Evolutionary conservation across 2,329 filamentous ascomycete species (phyloP), one percentile per base, ranked within the genome.

Genomic region (Claviceps sp.): DNA sequence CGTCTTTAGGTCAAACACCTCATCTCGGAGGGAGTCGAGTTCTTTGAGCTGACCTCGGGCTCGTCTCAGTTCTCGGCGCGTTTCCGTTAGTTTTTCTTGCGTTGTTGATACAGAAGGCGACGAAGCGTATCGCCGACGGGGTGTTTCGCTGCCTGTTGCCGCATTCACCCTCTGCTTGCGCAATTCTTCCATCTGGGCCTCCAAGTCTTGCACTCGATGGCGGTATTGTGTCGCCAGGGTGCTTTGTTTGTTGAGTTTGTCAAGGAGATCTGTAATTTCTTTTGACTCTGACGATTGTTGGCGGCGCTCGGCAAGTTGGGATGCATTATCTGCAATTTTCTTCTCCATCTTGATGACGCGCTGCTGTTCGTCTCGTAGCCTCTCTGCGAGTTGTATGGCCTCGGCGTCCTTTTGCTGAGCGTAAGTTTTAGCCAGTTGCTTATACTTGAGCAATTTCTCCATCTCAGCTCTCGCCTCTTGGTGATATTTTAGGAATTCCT

Each of bases 331-430:
- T 2, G 76, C 71, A 50, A 83, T 74, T 59, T 73, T 76, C 53
- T 73, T 71, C 62, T 89, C 85, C 70, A 88, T 80, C 50, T 73
- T 67, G 34, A 74, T 68, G 26, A 84, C 79, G 61, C 78, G 84
- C 55, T 77, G 74, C 56, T 83, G 81, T 62, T 88, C 85, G 53
- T 85, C 79, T 54, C 77, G 77, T 38, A 91, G 74, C 59, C 80
- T 78, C 54, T 80, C 77, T 22, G 76, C 74, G 48, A 90, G 68
- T 52, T 85, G 76, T 26, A 78, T 75, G 22, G 83, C 82, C 64
- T 89, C 83, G 17, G 74, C 72, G 61, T 91, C 86, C 65, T 89
- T 90, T 67, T 84, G 79, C 63, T 83, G 82, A 44, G 86, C 86
- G 61, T 84, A 90, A 51, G 82, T 83, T 67, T 87, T 90, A 52